phyloP scores from a whole-genome alignment of 164 flowering plant species.

The Vitis rupestris region DNA sequence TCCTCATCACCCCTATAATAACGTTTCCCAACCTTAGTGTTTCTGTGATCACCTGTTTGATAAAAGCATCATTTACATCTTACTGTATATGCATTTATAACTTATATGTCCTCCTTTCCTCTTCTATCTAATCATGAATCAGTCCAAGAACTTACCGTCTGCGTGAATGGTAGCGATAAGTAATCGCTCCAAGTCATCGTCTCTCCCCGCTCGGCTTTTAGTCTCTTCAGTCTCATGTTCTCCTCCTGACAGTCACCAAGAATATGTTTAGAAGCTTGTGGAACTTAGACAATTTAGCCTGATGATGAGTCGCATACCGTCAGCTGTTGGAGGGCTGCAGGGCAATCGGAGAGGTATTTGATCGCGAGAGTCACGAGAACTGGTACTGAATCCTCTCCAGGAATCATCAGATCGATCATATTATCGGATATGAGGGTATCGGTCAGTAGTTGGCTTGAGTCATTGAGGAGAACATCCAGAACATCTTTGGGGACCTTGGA shows the following conservation, averaged over 20 bases:
- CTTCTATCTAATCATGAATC: background rate
- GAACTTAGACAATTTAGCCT: too few species aligned
- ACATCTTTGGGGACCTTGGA: slow-evolving; percentile 54
- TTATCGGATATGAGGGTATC: slow-evolving; percentile 77
- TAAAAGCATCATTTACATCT: background rate
- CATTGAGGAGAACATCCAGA: slow-evolving; percentile 66
- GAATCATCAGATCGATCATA: slow-evolving; percentile 94
- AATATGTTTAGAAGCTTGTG: background rate
- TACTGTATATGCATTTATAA: too few species aligned
- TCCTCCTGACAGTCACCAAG: slow-evolving; percentile 58
- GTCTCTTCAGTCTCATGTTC: slow-evolving; percentile 62
- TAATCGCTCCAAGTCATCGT: slow-evolving; percentile 67
- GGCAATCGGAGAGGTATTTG: slow-evolving; percentile 82
- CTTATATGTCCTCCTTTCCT: too few species aligned
- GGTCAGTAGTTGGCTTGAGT: slow-evolving; percentile 50
- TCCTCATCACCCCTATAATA: slow-evolving; percentile 87
- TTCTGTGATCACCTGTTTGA: slow-evolving; percentile 84
- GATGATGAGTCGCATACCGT: slow-evolving; percentile 34
- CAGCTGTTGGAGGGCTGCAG: slow-evolving; percentile 66
- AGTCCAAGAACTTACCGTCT: slow-evolving; percentile 46
- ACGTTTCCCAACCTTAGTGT: slow-evolving; percentile 91
- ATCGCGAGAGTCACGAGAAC: slow-evolving; percentile 84
- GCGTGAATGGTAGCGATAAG: slow-evolving; percentile 73
- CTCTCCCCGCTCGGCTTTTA: slow-evolving; percentile 46
- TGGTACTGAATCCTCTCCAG: slow-evolving; percentile 96